Evolutionary conservation across 2,329 filamentous ascomycete genomes (phyloP).

Genomic region (Scytalidium lignicola): DNA sequence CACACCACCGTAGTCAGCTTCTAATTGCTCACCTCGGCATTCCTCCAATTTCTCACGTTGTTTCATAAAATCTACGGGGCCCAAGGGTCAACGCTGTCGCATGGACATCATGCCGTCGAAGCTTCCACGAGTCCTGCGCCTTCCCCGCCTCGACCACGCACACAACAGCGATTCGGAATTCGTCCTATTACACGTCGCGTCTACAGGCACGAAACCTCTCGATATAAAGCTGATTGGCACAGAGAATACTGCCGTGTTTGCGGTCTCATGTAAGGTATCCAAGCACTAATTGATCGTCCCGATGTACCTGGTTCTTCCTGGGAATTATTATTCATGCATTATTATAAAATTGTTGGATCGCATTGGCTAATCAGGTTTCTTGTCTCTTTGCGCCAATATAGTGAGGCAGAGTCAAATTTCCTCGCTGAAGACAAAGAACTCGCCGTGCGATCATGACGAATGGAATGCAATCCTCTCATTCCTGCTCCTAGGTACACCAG

Average conservation of each 20-base stretch:
- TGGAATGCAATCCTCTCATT: conserved; percentile 59
- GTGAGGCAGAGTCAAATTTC: conserved; percentile 53
- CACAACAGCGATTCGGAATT: conserved; percentile 39
- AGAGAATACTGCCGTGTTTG: conserved; percentile 36
- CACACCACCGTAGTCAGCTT: background rate
- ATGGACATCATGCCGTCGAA: background rate
- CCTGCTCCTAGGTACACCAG: conserved; percentile 43
- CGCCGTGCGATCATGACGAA: conserved; percentile 53
- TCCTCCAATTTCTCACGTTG: background rate
- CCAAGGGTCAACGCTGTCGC: background rate
- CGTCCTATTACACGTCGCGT: conserved; percentile 56
- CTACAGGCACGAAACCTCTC: conserved; percentile 46
- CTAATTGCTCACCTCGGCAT: background rate
- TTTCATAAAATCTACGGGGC: background rate
- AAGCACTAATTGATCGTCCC: conserved; percentile 13
- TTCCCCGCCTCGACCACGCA: conserved; percentile 53
- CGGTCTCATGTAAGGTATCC: conserved; percentile 21
- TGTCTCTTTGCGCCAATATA: conserved; percentile 23
- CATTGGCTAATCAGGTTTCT: conserved; percentile 16
- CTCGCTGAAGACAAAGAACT: conserved; percentile 48
- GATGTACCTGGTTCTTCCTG: conserved; percentile 11
- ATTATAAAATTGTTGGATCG: conserved; percentile 9
- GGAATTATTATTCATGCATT: conserved; percentile 23
- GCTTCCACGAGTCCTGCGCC: conserved; percentile 41
- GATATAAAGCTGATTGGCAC: conserved; percentile 65